Evolutionary conservation across 148 eudicot species (phyloP).

Genomic region (Pharnaceum exiguum): DNA sequence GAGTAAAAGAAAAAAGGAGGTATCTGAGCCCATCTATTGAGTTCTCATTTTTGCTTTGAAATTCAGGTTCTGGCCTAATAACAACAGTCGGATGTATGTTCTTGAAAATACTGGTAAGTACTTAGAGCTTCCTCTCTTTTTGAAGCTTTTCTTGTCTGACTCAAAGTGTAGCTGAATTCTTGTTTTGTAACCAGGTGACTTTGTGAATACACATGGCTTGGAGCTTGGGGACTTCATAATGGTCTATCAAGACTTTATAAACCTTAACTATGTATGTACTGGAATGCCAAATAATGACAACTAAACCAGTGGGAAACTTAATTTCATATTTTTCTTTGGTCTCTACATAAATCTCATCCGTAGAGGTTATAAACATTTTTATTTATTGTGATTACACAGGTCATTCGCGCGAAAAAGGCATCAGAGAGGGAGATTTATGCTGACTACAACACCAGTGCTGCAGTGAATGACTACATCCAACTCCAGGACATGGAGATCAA

Average conservation of each 20-base stretch:
- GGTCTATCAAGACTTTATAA: conserved; percentile 50
- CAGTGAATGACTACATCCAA: conserved; percentile 24
- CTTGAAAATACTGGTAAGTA: conserved; percentile 70
- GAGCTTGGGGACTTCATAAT: conserved; percentile 58
- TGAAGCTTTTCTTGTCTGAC: background rate
- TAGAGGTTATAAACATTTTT: background rate
- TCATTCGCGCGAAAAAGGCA: conserved; percentile 62
- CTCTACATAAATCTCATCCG: too few relatives aligned
- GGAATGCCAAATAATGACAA: background rate
- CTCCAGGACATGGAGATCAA: conserved; percentile 23
- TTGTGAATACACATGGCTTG: conserved; percentile 48
- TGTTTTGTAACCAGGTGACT: conserved; percentile 40
- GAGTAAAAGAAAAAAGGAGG: too few relatives aligned
- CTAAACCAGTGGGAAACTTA: too few relatives aligned
- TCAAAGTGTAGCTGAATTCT: background rate
- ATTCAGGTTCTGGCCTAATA: conserved; percentile 84
- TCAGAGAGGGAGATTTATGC: conserved; percentile 25
- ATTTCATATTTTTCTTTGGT: too few relatives aligned
- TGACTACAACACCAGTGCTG: conserved; percentile 15
- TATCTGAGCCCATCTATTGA: too few relatives aligned
- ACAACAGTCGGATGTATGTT: conserved; percentile 90
- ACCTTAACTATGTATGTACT: conserved; percentile 51
- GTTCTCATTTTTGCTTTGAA: background rate
- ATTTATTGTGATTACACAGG: conserved; percentile 34
- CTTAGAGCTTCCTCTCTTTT: background rate